phyloP scores from a whole-genome alignment of 805 yeast species.

The Sugiyamaella marilandica region DNA sequence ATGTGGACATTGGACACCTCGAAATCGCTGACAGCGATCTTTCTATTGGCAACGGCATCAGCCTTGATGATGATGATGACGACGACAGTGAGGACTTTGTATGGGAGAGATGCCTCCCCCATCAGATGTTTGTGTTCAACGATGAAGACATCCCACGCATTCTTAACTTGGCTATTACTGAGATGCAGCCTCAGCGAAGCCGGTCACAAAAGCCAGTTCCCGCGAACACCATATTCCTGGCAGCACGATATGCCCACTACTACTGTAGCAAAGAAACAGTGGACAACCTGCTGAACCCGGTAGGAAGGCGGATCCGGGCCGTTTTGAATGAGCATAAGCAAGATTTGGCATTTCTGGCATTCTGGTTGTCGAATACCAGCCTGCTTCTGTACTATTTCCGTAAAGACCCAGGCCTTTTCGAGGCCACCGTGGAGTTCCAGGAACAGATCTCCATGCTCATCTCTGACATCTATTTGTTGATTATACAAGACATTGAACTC shows the following conservation, averaged over 20 bases:
- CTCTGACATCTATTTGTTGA: constrained; percentile 30
- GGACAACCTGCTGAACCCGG: constrained; percentile 30
- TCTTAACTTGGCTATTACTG: constrained; percentile 34
- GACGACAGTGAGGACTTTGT: constrained; percentile 30
- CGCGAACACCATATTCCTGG: constrained; percentile 39
- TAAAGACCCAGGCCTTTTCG: constrained; percentile 49
- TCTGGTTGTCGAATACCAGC: constrained; percentile 82
- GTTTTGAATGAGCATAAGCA: constrained; percentile 30
- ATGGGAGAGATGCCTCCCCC: constrained; percentile 38
- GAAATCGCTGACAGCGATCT: constrained; percentile 14
- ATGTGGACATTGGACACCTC: constrained; percentile 28
- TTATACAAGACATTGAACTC: constrained; percentile 35
- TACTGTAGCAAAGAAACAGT: constrained; percentile 32
- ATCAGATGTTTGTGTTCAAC: constrained; percentile 38
- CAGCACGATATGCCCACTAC: constrained; percentile 37
- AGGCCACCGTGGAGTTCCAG: constrained; percentile 29
- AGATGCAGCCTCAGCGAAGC: constrained; percentile 35
- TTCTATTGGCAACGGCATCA: constrained; percentile 6
- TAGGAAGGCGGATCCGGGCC: constrained; percentile 31
- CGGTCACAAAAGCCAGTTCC: constrained; percentile 37
- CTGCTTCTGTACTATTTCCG: constrained; percentile 72
- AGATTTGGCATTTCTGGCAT: constrained; percentile 49
- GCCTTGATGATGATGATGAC: constrained; percentile 16
- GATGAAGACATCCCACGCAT: constrained; percentile 35
- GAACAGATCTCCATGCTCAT: constrained; percentile 28